Base-by-base conservation (phyloP, 2,329 filamentous ascomycete species). In the Sporothrix protearum region DNA sequence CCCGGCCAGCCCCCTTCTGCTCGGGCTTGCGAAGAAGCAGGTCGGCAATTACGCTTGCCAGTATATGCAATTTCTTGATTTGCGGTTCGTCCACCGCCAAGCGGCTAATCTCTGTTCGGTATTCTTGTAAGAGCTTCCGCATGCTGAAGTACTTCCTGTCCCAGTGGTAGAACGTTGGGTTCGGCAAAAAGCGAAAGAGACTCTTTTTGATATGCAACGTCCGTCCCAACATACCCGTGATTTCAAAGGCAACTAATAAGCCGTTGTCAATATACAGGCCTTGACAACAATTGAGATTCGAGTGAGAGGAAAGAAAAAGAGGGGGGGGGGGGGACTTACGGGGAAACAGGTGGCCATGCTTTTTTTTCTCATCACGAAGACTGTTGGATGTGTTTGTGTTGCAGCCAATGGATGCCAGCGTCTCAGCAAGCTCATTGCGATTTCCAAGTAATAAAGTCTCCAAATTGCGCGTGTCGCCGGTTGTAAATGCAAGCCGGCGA, bases 211-310 rank as follows among this genome's bases (percentile, higher is more conserved):
- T 83, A 69, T 87, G 84, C 28, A 87, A 79, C 0, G 82, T 82
- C 33, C 82, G 81, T 59, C 83, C 82, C 0, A 88, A 78, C 86
- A 89, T 88, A n/a, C 86, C 87, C 2, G 87, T 76, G 0, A 89
- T 81, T 75, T 89, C 87, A 68, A 88, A 88, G 0, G 85, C 82
- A 0, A 89, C 86, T 87, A 33, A 19, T 16, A 4, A 6, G 3
- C 33, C 33, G 8, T 4, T 4, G 33, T 8, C 33, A 36, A 36
- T 36, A 36, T 8, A 47, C 14, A 14, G 39, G 9, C 39, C 39
- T 42, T 10, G 39, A 10, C 10, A 12, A 42, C 39, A 10, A 2
- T 42, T 42, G 39, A 12, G 14, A n/a, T n/a, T n/a, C n/a, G n/a
- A n/a, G n/a, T n/a, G n/a, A n/a, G n/a, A 42, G 42, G 12, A 47